Base-by-base conservation (phyloP, 1,284 basidiomycete genomes). In the Ustilago nuda region DNA sequence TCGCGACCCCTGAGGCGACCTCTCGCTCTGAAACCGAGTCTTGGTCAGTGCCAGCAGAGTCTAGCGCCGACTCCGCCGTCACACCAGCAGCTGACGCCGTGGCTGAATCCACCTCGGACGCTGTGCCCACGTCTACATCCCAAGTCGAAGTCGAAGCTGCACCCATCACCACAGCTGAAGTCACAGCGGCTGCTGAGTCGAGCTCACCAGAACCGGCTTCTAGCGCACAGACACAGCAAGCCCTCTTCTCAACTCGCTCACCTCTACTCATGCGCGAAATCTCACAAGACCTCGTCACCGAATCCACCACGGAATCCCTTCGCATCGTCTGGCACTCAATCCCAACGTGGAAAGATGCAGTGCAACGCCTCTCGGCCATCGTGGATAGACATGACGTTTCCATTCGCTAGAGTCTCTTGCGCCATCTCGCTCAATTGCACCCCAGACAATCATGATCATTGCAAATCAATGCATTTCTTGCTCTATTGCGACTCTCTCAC, bases 271-370 rank as follows among this genome's bases (percentile, higher is more conserved):
- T 72, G 23, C 70, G 70, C 32, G 61, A 63, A 35, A 72, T 63
- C 57, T 67, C 70, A 12, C 65, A 72, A 36, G 70, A 72, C 13
- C 33, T 66, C 12, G 41, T 55, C 17, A 72, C 70, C 13, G 45
- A 63, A 27, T 27, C 35, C 35, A 72, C 65, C 30, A 37, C 57
- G 17, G 65, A 72, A 53, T 67, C 70, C 12, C 50, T 67, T 2
- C 70, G 70, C 33, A 43, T 72, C 50, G 50, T 33, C 17, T 72
- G 70, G 70, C 56, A 46, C n/a, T 39, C 37, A 33, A n/a, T 19
- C 4, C 70, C 58, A 9, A n/a, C 36, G 12, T 72, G 70, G 70
- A n/a, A 50, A 2, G 41, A 48, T 0, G 61, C 66, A 17, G 65
- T 72, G 8, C 43, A 60, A 9, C 54, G 56, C 30, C 66, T 72